Evolutionary conservation across 352 stramenopile genomes (phyloP), one percentile per base, ranked within the genome.

Genomic region (Globisporangium parvum): DNA sequence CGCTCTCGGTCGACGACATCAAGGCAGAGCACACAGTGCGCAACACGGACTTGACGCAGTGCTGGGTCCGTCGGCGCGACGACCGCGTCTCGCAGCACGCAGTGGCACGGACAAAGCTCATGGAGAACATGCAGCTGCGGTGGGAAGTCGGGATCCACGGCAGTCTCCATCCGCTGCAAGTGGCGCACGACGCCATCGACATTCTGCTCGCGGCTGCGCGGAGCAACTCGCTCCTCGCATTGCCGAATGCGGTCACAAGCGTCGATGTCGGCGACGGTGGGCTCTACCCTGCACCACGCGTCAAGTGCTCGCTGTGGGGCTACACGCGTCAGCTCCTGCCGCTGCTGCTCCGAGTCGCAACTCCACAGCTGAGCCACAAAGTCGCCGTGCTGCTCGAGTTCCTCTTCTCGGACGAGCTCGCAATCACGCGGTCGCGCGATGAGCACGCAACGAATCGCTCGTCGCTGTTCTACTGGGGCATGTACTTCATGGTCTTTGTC

Each of bases 401-500:
- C 21, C 63, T 93, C 18, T 92, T 80, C 48, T 60, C 64, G 6
- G 68, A 81, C 39, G 23, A 65, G 8, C 39, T 60, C 21, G 51
- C 59, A 39, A 60, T 65, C 53, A 57, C 66, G 39, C 59, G 31
- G 6, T 62, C 62, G 9, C 45, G 65, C 17, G 44, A 51, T 24
- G 66, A 80, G 51, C 69, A 77, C 41, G 69, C 71, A 21, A 55
- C 67, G 23, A 73, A 76, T 31, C 62, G 66, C 33, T 62, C 60
- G 14, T 74, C 53, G 14, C 62, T 95, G 42, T 80, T 81, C 47
- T 60, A 69, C 3, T 88, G 72, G 75, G 85, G 85, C 2, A 51
- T 93, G 20, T 95, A 85, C 46, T 92, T 86, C 61, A 72, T 93
- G 66, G 73, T 71, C 11, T 91, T 95, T 44, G 42, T 84, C 9